A percentile compares a stretch with the other conserved stretches of the same genome.
These are phyloP conservation scores for Diplosphaera chodatii DNA, from an alignment of 139 green algal genomes.

Conservation along the genomic window DNA sequence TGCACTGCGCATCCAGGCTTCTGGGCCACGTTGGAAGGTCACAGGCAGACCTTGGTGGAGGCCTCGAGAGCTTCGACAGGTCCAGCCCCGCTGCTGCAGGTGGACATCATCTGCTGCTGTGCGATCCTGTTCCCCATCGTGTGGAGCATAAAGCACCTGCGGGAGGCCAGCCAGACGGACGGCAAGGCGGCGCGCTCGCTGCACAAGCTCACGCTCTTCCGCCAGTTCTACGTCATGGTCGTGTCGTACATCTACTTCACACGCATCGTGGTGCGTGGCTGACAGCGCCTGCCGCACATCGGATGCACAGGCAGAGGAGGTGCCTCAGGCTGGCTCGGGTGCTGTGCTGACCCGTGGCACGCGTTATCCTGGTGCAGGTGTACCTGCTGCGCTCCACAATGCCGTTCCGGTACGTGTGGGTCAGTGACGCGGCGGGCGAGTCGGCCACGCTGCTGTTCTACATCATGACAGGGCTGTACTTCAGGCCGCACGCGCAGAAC, in stretches of 20 bases:
- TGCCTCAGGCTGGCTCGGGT: too few species aligned
- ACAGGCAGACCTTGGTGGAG: too few species aligned
- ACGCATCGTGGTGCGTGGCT: slow-evolving; percentile 77
- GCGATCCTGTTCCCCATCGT: slow-evolving; percentile 97
- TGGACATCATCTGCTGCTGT: slow-evolving; percentile 98
- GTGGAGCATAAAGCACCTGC: slow-evolving; percentile 93
- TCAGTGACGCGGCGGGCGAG: slow-evolving; percentile 58
- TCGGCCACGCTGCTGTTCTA: slow-evolving; percentile 88
- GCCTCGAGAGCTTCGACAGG: too few species aligned
- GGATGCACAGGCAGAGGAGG: too few species aligned
- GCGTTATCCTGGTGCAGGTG: slow-evolving; percentile 36
- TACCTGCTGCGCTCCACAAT: slow-evolving; percentile 80
- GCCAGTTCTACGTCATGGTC: slow-evolving; percentile 93
- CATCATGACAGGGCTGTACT: slow-evolving; percentile 71
- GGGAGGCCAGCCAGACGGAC: slow-evolving; percentile 59
- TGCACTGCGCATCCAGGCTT: too few species aligned
- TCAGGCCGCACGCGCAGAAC: slow-evolving; percentile 62
- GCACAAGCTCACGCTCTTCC: slow-evolving; percentile 86
- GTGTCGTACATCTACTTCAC: slow-evolving; percentile 98
- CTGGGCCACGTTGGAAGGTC: too few species aligned
- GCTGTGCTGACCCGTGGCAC: too few species aligned
- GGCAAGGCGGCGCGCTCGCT: slow-evolving; percentile 65
- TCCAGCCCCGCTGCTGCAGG: too few species aligned
- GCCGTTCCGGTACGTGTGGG: slow-evolving; percentile 73
- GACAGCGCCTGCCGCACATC: too few species aligned